Evolutionary conservation across 2,329 filamentous ascomycete genomes (phyloP).

Genomic region (Colletotrichum coccodes): DNA sequence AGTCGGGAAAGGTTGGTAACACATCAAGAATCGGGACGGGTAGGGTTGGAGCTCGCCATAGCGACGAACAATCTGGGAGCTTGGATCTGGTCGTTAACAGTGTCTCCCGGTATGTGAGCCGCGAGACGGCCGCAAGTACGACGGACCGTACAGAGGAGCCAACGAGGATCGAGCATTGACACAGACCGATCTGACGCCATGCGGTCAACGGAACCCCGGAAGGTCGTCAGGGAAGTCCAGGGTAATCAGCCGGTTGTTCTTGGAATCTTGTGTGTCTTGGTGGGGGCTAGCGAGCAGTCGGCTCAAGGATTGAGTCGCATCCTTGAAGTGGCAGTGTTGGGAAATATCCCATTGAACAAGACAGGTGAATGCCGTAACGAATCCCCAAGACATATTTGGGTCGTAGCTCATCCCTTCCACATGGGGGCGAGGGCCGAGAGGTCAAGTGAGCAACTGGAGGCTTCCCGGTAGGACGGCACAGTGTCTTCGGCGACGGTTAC

Average conservation of each 20-base stretch:
- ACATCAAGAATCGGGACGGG: background rate
- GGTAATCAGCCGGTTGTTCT: constrained; percentile 12
- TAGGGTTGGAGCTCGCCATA: background rate
- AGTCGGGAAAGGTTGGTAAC: constrained; percentile 9
- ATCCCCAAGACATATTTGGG: background rate
- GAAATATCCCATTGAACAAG: background rate
- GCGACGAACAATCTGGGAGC: background rate
- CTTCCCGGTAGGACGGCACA: constrained; percentile 26
- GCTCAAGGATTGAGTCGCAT: constrained; percentile 12
- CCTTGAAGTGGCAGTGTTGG: constrained; percentile 15
- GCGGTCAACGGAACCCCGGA: constrained; percentile 2
- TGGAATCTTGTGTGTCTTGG: constrained; percentile 25
- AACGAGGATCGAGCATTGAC: background rate
- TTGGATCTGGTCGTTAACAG: background rate
- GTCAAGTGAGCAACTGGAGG: constrained; percentile 31
- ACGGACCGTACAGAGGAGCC: background rate
- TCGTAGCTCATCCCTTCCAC: constrained; percentile 22
- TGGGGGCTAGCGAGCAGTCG: background rate
- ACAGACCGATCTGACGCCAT: constrained; percentile 5
- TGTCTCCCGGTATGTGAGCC: constrained; percentile 9
- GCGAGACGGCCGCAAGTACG: constrained; percentile 29
- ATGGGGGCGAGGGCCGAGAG: constrained; percentile 10
- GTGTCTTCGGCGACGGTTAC: constrained; percentile 19
- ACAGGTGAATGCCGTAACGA: background rate
- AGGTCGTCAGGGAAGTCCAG: constrained; percentile 26